Percentiles rank a stretch among this genome's conserved stretches.
These are phyloP conservation scores for Aureobasidium sp. DNA, from an alignment of 2,329 filamentous ascomycete genomes.

Conservation along the genomic window DNA sequence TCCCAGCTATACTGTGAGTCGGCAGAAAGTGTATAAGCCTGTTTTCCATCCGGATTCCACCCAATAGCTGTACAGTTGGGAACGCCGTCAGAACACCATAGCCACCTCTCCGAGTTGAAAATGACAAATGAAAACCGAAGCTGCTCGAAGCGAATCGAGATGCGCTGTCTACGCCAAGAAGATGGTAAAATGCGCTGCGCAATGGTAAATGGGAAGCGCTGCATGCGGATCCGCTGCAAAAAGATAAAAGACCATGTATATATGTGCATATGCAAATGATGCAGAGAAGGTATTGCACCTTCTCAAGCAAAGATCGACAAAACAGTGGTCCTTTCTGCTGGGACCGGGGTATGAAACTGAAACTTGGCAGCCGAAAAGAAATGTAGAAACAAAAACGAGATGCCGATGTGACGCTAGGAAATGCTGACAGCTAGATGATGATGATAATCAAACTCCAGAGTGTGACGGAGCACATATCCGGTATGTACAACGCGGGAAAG, in stretches of 20 bases:
- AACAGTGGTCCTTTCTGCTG: conserved; percentile 1
- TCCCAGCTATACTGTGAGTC: not conserved
- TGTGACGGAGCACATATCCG: conserved; percentile 9
- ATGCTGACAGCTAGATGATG: conserved; percentile 10
- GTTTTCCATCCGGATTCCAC: not conserved
- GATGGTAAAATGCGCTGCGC: not conserved
- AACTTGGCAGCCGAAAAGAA: not conserved
- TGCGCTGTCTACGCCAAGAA: not conserved
- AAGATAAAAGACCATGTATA: conserved; percentile 1
- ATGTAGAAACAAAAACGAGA: not conserved
- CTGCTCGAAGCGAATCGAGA: not conserved
- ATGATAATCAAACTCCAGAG: not conserved
- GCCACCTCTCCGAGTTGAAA: not conserved
- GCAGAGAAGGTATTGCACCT: not conserved
- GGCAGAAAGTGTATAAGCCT: not conserved
- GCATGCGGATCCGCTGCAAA: not conserved
- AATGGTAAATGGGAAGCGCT: not conserved
- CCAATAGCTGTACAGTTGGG: not conserved
- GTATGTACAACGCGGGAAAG: conserved; percentile 3
- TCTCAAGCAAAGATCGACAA: conserved; percentile 4
- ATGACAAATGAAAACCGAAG: not conserved
- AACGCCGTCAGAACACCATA: conserved; percentile 1
- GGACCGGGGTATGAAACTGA: conserved; percentile 10
- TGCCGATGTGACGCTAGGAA: conserved; percentile 6
- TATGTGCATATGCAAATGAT: conserved; percentile 8